Percentiles rank a stretch among this genome's conserved stretches.
These are phyloP conservation scores for Solanum sitiens DNA, from an alignment of 257 asterid species.

Conservation along the genomic window DNA sequence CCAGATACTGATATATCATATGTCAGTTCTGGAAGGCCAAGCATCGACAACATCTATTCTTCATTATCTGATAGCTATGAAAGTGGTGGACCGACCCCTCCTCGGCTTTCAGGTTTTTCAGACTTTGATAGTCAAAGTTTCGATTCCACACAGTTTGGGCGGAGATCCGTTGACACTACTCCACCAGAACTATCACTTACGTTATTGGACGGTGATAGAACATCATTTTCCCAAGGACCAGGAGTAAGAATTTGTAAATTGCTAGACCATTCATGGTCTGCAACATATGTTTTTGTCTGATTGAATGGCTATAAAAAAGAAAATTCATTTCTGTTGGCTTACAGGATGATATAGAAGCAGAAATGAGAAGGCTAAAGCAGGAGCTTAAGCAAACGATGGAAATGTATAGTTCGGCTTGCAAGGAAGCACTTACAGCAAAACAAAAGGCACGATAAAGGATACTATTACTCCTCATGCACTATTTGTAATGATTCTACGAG, in stretches of 20 bases:
- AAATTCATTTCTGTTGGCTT: not conserved
- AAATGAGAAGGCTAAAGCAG: conserved; percentile 85
- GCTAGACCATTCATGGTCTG: not conserved
- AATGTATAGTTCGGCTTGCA: conserved; percentile 85
- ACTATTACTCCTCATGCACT: not conserved
- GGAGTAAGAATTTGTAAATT: conserved; percentile 7
- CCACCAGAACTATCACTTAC: conserved; percentile 36
- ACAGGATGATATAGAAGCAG: conserved; percentile 76
- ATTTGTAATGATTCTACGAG: not conserved
- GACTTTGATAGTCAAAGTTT: conserved; percentile 45
- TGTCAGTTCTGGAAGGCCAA: conserved; percentile 61
- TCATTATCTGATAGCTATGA: conserved; percentile 42
- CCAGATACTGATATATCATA: conserved; percentile 81
- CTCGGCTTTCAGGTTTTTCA: conserved; percentile 65
- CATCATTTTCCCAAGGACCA: conserved; percentile 28
- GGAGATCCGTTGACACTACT: conserved; percentile 41
- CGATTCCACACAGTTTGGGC: conserved; percentile 40
- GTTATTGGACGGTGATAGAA: conserved; percentile 35
- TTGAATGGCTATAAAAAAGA: not conserved
- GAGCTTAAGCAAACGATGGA: conserved; percentile 94
- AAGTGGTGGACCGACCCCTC: conserved; percentile 44
- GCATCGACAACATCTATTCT: conserved; percentile 50
- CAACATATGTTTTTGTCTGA: not conserved
- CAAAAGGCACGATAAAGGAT: conserved; percentile 25
- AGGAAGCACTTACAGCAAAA: conserved; percentile 61